Evolutionary conservation across 441 rosid genomes (phyloP), one percentile per base, ranked within the genome.

Genomic region (Kokia cookei): DNA sequence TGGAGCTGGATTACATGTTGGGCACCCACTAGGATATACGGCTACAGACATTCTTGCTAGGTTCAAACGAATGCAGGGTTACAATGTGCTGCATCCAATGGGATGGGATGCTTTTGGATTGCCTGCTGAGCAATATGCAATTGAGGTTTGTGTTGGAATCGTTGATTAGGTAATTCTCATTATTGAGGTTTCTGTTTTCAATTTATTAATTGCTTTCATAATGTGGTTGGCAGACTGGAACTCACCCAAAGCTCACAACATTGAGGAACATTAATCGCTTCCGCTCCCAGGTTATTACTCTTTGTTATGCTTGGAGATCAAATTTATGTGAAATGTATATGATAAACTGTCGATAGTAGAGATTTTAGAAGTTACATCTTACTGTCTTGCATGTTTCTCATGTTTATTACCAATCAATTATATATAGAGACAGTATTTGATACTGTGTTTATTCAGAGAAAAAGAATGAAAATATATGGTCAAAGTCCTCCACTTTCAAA

Each of bases 41-140:
- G 98, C 99, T 60, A 95, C 98, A 7, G 99, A 95, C 72, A 90
- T 95, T 73, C 82, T 95, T 32, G 97, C 98, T 2, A 89, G 97
- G 87, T 79, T 89, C 73, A 93, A 82, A 78, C 88, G 98, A 0
- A 95, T 95, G 99, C 96, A 95, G 79, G 97, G 95, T 70, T 91
- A 82, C 86, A 95, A 91, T 84, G 98, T 95, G 70, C 78, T 93
- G 86, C 99, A 93, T 69, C 99, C 97, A 0, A 93, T 90, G 97
- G 99, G 97, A 59, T 95, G 98, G 97, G 99, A 96, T 90, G 98
- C 99, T 17, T 96, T 96, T 69, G 99, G 99, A 71, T 87, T 96
- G 84, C 98, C 99, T 53, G 98, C 99, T 7, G 98, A 96, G 85
- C 99, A 96, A 75, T 93, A 93, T 55, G 99, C 99, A 5, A 96